Evolutionary conservation across 352 stramenopile species (phyloP).

Genomic region (Plasmopara viticola): DNA sequence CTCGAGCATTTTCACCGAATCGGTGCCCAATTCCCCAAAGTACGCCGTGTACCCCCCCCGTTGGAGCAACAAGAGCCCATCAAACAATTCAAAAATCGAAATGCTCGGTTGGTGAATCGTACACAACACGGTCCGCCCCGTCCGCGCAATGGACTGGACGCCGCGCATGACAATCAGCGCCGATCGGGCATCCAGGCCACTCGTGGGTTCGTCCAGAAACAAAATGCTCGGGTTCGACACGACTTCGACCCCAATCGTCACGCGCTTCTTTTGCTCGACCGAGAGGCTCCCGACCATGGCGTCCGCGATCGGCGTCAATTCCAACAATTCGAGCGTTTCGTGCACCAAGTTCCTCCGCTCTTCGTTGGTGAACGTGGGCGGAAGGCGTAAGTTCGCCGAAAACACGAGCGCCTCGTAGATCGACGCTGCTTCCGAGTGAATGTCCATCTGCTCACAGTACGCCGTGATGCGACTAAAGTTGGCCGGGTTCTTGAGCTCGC

Average conservation of each 20-base stretch:
- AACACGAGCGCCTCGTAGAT: constrained; percentile 89
- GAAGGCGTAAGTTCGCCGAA: constrained; percentile 81
- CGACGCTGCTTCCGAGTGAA: constrained; percentile 73
- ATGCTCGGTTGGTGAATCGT: constrained; percentile 62
- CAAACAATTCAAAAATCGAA: constrained; percentile 90
- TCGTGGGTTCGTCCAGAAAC: constrained; percentile 91
- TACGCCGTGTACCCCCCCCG: constrained; percentile 53
- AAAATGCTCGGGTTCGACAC: constrained; percentile 90
- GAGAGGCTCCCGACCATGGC: constrained; percentile 25
- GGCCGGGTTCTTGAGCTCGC: constrained; percentile 54
- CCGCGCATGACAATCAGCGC: constrained; percentile 84
- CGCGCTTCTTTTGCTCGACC: constrained; percentile 52
- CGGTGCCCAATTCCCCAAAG: constrained; percentile 82
- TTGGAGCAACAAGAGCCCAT: constrained; percentile 84
- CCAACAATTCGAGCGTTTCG: constrained; percentile 47
- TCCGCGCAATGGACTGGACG: constrained; percentile 77
- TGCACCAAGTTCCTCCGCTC: constrained; percentile 41
- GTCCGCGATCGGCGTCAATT: constrained; percentile 19
- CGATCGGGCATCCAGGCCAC: constrained; percentile 75
- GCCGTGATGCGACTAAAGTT: constrained; percentile 85
- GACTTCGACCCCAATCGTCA: constrained; percentile 90
- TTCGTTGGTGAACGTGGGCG: constrained; percentile 27
- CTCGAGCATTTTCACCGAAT: constrained; percentile 70
- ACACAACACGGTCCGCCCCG: constrained; percentile 78
- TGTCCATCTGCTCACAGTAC: constrained; percentile 91